Evolutionary conservation across 2,329 filamentous ascomycete genomes (phyloP), one percentile per base, ranked within the genome.

Genomic region (Cladorrhinum sp.): DNA sequence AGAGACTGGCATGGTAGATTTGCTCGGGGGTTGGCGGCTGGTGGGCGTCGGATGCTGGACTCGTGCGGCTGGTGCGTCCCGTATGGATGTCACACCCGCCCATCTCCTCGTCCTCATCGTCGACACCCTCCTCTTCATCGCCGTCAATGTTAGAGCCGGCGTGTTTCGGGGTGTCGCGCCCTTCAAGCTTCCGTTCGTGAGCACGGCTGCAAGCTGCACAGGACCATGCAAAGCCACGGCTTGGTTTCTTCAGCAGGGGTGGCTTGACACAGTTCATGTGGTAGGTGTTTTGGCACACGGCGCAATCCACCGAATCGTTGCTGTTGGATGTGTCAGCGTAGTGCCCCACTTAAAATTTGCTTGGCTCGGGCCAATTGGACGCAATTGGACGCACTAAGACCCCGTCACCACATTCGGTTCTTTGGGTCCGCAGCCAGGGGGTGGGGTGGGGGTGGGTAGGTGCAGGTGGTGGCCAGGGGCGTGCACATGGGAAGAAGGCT

Each of bases 241-340:
- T 96, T 20, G 95, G 95, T 76, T 99, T 99, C 76, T 97, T 99
- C 57, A 92, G 83, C 64, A 99, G 76, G 38, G 93, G 92, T 45
- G 95, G 95, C 63, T 90, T 89, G 59, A 99, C 95, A 74, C 95
- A 99, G 70, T 93, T 91, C 93, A 99, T 98, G 78, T 99, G 95
- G 77, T 97, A 99, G 13, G 93, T 98, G 74, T 92, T 88, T 72
- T 88, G 85, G 75, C 95, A 99, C 58, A 97, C 92, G 50, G 93
- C 95, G 75, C 95, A 99, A 74, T 98, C 93, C 23, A 98, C 95
- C 41, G 95, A 98, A 77, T 98, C 92, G 73, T 91, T 89, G 70
- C 91, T 96, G 71, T 59, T 65, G 67, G 61, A 63, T 68, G 67
- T 73, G 69, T 71, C 68, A 71, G 69, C 69, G 58, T 53, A 29